Base-by-base conservation (phyloP, 768 basidiomycete genomes). In the Cytidiella melzeri region DNA sequence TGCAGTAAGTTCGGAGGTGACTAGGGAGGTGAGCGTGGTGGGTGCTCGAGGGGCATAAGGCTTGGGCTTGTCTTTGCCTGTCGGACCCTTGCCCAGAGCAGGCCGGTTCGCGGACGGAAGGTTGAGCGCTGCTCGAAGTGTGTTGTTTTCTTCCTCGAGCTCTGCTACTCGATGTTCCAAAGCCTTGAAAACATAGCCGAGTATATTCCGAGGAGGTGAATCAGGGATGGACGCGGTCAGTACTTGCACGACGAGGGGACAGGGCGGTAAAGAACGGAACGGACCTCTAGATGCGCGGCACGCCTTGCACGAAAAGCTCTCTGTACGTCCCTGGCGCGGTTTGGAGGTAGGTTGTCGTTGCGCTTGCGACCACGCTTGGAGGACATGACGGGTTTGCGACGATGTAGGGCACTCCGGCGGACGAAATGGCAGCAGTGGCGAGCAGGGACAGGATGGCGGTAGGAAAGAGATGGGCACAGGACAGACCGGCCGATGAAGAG, bases 281-380 rank as follows among this genome's bases (percentile, higher is more conserved):
- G 57, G 54, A 88, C 87, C 73, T 85, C 79, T 47, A 94, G 75
- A 66, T 93, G 91, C 49, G 89, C 89, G 53, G 90, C 90, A 58
- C 91, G 80, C 56, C 92, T 74, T 27, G 91, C 92, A 54, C 91
- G 78, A 71, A 93, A 94, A 7, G 90, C 91, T 61, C 91, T 71
- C 64, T 94, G 91, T 15, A 92, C 88, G 60, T 93, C 92, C 50
- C 92, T 73, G 24, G 91, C 90, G 54, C 90, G 80, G 59, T 86
- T 86, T 3, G 84, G 84, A 51, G 86, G 84, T 41, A 87, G 77
- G 60, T 79, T 83, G 66, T 87, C 83, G 66, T 87, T 85, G 64
- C 88, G 74, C 61, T 91, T 91, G 61, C 89, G 79, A 53, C 89
- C 90, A 61, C 89, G 83, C 70, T 90, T 92, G 54, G 87, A 89